Conservation (phyloP, 768 basidiomycete species). For the Glaciozyma martinii region DNA sequence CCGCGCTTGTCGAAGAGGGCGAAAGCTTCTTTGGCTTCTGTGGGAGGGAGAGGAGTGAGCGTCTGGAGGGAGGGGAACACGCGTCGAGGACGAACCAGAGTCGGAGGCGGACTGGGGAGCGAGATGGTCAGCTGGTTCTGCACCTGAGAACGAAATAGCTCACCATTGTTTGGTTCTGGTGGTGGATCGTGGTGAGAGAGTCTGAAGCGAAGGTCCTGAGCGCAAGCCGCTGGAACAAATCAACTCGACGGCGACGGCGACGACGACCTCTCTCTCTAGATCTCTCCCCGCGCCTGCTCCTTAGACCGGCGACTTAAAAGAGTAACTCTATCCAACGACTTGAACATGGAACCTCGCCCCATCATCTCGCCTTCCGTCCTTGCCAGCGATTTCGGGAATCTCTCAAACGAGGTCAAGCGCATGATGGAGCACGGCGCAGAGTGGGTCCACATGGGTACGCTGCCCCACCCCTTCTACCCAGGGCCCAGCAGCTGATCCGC, state of each 20-base stretch:
- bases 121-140: background rate
- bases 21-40: constrained; percentile 48
- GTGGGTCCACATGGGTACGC: constrained; percentile 93
- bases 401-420: constrained; percentile 87
- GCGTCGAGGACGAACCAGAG: background rate
- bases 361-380: constrained; percentile 97
- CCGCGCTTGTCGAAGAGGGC: constrained; percentile 97
- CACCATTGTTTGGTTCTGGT: background rate
- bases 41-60: too few relatives aligned
- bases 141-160: background rate
- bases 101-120: background rate
- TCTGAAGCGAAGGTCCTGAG: too few relatives aligned
- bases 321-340: background rate
- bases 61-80: background rate
- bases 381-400: constrained; percentile 91
- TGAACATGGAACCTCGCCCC: too few relatives aligned
- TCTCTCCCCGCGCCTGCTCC: too few relatives aligned
- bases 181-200: background rate
- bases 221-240: too few relatives aligned
- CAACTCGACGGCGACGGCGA: too few relatives aligned
- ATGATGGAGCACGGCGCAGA: constrained; percentile 89
- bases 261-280: too few relatives aligned
- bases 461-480: background rate
- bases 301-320: too few relatives aligned
- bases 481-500: background rate